Conservation (phyloP, 179 eudicot genomes). For the Drosera spatulata region DNA sequence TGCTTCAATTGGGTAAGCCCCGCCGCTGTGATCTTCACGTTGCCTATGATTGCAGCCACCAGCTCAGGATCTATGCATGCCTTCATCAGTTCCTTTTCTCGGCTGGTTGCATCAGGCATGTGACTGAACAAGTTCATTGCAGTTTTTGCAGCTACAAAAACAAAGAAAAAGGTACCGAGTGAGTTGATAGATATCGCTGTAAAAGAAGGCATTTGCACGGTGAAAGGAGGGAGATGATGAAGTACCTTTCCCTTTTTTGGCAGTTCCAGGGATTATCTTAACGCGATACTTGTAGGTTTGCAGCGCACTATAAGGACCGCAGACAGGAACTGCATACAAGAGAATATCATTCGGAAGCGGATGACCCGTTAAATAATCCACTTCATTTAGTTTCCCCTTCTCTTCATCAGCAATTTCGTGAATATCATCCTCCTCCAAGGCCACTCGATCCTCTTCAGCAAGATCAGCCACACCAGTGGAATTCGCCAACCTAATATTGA, state of each 20-base stretch:
- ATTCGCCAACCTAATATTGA: constrained; percentile 21
- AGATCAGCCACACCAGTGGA: constrained; percentile 16
- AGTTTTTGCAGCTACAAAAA: constrained; percentile 66
- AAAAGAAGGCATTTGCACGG: background rate
- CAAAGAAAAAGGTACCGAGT: background rate
- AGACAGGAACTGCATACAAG: constrained; percentile 91
- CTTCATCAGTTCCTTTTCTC: constrained; percentile 97
- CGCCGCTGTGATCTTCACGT: constrained; percentile 73
- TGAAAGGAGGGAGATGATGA: background rate
- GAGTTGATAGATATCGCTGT: background rate
- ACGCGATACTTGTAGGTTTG: constrained; percentile 76
- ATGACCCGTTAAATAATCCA: constrained; percentile 87
- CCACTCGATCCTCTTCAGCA: constrained; percentile 50
- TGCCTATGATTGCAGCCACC: constrained; percentile 83
- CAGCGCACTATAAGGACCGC: constrained; percentile 87
- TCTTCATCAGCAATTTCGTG: constrained; percentile 98
- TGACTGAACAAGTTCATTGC: constrained; percentile 87
- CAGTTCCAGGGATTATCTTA: constrained; percentile 77
- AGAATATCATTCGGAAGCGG: constrained; percentile 81
- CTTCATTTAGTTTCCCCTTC: constrained; percentile 73
- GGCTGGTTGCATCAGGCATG: constrained; percentile 57
- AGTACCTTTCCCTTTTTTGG: constrained; percentile 94
- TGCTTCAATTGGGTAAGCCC: constrained; percentile 84
- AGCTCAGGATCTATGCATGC: constrained; percentile 95
- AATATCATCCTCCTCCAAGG: constrained; percentile 95